Conservation (phyloP, 2,329 filamentous ascomycete species). For the Chaetomiaceae sp. region DNA sequence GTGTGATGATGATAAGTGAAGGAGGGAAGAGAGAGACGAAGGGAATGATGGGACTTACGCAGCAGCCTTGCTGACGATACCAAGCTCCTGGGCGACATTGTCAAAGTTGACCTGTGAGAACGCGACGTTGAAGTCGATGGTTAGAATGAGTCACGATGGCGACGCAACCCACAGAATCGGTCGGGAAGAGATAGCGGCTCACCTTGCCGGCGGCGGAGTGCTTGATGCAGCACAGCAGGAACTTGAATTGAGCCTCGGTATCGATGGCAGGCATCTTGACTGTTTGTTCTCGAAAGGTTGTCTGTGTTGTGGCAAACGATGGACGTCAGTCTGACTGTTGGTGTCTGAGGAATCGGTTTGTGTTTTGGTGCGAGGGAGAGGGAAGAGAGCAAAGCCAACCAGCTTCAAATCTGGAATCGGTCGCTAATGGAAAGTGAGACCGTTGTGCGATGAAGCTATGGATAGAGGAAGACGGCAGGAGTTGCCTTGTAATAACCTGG, state of each 20-base stretch:
- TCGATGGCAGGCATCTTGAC: constrained; percentile 48
- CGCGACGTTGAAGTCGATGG: constrained; percentile 30
- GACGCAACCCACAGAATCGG: background rate
- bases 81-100: constrained; percentile 59
- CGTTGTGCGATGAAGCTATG: background rate
- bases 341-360: background rate
- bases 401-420: background rate
- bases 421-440: background rate
- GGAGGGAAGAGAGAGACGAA: too few relatives aligned
- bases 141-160: background rate
- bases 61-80: constrained; percentile 61
- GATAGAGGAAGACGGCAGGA: background rate
- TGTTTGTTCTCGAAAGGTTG: constrained; percentile 4
- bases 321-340: background rate
- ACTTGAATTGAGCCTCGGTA: constrained; percentile 56
- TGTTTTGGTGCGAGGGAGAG: background rate
- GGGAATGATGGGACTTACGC: constrained; percentile 52
- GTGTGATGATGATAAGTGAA: background rate
- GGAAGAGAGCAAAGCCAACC: background rate
- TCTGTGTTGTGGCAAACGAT: background rate
- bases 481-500: constrained; percentile 3
- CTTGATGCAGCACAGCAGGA: constrained; percentile 63
- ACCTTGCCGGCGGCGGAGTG: constrained; percentile 58
- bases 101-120: constrained; percentile 56
- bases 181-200: constrained; percentile 21